Evolutionary conservation across 1,284 basidiomycete species (phyloP).

Genomic region (Cystobasidiaceae sp.): DNA sequence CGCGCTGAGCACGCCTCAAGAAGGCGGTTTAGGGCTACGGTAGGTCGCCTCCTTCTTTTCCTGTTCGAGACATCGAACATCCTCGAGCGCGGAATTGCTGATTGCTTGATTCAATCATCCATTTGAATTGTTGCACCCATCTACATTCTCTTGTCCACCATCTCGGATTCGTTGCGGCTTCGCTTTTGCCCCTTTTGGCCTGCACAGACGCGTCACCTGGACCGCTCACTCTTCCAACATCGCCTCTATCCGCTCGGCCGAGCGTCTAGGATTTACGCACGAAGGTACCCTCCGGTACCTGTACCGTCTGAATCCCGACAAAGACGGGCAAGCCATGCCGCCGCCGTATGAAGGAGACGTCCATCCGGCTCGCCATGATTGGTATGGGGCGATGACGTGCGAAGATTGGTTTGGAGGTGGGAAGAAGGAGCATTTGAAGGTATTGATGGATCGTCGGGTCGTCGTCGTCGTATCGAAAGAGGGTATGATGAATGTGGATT

Average conservation of each 20-base stretch:
- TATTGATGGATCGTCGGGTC: conserved; percentile 2
- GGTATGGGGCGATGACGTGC: conserved; percentile 55
- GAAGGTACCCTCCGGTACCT: conserved; percentile 59
- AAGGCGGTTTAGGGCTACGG: conserved; percentile 56
- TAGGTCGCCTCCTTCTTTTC: neutral
- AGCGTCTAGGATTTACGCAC: conserved; percentile 57
- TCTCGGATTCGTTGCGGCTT: neutral
- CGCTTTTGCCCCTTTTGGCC: neutral
- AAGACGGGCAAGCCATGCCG: conserved; percentile 47
- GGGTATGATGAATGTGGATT: neutral
- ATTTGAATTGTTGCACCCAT: too few species aligned
- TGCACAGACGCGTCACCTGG: conserved; percentile 55
- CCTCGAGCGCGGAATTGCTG: too few species aligned
- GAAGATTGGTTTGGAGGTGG: conserved; percentile 61
- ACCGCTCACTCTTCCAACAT: conserved; percentile 54
- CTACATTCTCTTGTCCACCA: neutral
- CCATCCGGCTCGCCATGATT: conserved; percentile 52
- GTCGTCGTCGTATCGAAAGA: too few species aligned
- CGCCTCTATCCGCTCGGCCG: conserved; percentile 53
- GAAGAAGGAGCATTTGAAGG: conserved; percentile 17
- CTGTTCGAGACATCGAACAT: neutral
- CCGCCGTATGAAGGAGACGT: conserved; percentile 50
- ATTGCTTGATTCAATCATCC: too few species aligned
- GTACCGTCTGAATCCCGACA: conserved; percentile 49
- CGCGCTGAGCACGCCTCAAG: conserved; percentile 43